Base-by-base conservation (phyloP, 2,329 filamentous ascomycete genomes). In the Claviceps monticola region DNA sequence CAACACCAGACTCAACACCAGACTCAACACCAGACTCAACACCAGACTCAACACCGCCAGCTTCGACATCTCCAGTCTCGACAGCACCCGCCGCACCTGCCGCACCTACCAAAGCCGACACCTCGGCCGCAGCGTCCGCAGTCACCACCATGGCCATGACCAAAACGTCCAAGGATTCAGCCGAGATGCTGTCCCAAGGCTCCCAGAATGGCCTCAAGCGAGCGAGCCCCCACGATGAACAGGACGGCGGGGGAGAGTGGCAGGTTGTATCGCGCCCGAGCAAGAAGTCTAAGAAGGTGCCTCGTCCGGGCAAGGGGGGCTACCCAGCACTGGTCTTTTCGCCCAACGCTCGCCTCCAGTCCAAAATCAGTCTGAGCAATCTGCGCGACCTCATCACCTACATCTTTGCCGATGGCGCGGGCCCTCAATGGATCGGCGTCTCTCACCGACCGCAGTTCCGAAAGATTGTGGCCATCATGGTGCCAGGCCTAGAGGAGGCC, bases 381-480 rank as follows among this genome's bases (percentile, higher is more conserved):
- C 64, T 86, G 50, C 80, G 83, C 59, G 78, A 77, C 55, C 68
- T 86, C 44, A 72, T 83, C 26, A 70, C 83, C 11, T 86, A 85
- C 64, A 74, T 86, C 53, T 78, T 84, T 53, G 79, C 82, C 55
- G 81, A 86, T 61, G 82, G 81, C 13, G 62, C 74, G 1, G 74
- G 78, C 2, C 82, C 82, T 14, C 78, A 82, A 58, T 86, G 82
- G 79, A 73, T 85, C 45, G 74, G 76, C 45, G 74, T 85, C 48
- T 72, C 72, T 54, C 76, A 85, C 60, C 74, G 82, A 46, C 75
- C 78, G 5, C 73, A 81, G 53, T 81, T 86, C 59, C 72, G 80
- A 56, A 94, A 93, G 68, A 84, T 94, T 34, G 90, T 97, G 34
- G 79, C 87, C 42, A 71, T 98, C 57, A 91, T 96, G 86, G 82